phyloP scores from a whole-genome alignment of 2,329 filamentous ascomycete genomes.

The Fusarium floridanum region DNA sequence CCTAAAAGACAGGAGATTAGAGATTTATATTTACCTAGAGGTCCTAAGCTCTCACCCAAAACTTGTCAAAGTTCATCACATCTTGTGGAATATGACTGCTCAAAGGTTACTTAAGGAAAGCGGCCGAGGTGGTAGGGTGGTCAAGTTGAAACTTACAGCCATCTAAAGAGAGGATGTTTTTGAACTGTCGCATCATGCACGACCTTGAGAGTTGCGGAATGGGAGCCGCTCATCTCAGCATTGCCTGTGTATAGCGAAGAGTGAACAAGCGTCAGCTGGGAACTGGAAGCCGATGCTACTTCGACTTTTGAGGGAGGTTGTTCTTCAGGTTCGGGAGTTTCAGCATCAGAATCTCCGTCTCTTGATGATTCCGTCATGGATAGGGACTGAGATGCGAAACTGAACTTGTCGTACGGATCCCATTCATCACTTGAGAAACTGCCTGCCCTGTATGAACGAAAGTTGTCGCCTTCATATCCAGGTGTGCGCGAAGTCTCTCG shows the following conservation, averaged over 20 bases:
- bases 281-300: slow-evolving; percentile 1
- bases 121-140: too few species aligned
- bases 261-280: slow-evolving; percentile 47
- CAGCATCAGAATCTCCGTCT: slow-evolving; percentile 48
- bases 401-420: slow-evolving; percentile 49
- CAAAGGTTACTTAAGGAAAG: background rate
- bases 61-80: slow-evolving; percentile 58
- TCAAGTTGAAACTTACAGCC: slow-evolving; percentile 51
- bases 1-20: slow-evolving; percentile 38
- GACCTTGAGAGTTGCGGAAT: slow-evolving; percentile 52
- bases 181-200: slow-evolving; percentile 51
- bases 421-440: slow-evolving; percentile 44
- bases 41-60: slow-evolving; percentile 50
- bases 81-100: slow-evolving; percentile 55
- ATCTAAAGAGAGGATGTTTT: slow-evolving; percentile 55
- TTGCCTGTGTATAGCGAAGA: slow-evolving; percentile 56
- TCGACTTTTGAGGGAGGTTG: slow-evolving; percentile 33
- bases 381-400: slow-evolving; percentile 38
- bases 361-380: slow-evolving; percentile 41
- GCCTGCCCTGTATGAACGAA: slow-evolving; percentile 6
- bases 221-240: slow-evolving; percentile 52
- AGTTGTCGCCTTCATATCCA: slow-evolving; percentile 18
- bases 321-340: slow-evolving; percentile 45
- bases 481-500: slow-evolving; percentile 2
- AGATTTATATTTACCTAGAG: background rate